Evolutionary conservation across 2,329 filamentous ascomycete species (phyloP).

Genomic region (Colletotrichum chrysophilum): DNA sequence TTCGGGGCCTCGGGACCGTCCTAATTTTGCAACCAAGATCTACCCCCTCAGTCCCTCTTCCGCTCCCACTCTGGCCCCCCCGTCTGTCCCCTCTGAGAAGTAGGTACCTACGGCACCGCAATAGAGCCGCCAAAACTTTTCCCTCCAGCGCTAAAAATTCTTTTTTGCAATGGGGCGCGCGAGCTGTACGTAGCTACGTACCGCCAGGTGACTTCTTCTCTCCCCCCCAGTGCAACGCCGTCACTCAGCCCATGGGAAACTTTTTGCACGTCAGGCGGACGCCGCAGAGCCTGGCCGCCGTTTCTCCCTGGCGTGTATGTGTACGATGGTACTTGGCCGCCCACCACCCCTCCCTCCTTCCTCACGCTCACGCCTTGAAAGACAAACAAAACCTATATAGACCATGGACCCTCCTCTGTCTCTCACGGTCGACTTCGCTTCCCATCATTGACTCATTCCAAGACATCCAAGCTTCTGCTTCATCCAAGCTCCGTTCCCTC

Average conservation of each 20-base stretch:
- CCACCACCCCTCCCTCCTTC: not conserved
- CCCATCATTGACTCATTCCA: conserved; percentile 9
- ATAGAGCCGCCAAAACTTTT: conserved; percentile 13
- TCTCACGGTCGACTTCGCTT: not conserved
- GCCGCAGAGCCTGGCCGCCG: not conserved
- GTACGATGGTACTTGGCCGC: not conserved
- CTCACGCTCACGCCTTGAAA: not conserved
- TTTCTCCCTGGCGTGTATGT: not conserved
- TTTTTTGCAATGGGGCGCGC: not conserved
- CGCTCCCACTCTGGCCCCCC: not conserved
- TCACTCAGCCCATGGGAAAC: conserved; percentile 9
- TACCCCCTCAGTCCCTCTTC: conserved; percentile 6
- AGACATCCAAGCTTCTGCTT: not conserved
- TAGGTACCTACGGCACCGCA: not conserved
- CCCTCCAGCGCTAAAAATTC: not conserved
- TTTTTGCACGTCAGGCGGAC: conserved; percentile 20
- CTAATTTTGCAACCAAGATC: conserved; percentile 18
- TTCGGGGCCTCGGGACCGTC: conserved; percentile 11
- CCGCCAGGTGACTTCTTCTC: not conserved
- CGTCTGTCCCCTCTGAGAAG: not conserved
- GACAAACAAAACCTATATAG: conserved; percentile 9
- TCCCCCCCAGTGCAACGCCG: conserved; percentile 15
- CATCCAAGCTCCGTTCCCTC: not conserved
- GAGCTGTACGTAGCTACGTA: not conserved
- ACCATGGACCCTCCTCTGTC: conserved; percentile 8